Evolutionary conservation across 2,329 filamentous ascomycete species (phyloP).

Genomic region (Dendryphion nanum): DNA sequence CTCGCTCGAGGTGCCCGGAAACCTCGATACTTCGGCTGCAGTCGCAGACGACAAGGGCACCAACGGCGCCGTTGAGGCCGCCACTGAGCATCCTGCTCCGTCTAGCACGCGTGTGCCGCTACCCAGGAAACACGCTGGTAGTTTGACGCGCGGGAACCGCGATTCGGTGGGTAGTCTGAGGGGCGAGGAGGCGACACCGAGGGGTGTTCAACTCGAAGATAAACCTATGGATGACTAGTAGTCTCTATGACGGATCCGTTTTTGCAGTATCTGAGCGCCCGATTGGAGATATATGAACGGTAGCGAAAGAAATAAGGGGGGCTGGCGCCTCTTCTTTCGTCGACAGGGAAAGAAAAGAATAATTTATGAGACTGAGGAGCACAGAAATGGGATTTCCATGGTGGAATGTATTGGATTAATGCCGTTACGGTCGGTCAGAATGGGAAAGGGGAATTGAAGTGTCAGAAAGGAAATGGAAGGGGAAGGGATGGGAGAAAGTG

Average conservation of each 20-base stretch:
- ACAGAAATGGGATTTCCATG: too few relatives aligned
- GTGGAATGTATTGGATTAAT: too few relatives aligned
- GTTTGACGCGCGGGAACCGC: constrained; percentile 33
- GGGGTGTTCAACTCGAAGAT: constrained; percentile 68
- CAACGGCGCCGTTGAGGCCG: constrained; percentile 37
- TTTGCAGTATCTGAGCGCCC: too few relatives aligned
- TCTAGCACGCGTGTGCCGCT: constrained; percentile 35
- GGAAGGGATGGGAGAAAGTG: too few relatives aligned
- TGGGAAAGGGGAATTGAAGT: too few relatives aligned
- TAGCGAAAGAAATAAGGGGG: too few relatives aligned
- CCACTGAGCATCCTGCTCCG: constrained; percentile 29
- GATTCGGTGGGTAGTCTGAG: constrained; percentile 41
- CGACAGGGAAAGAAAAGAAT: too few relatives aligned
- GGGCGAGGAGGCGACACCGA: constrained; percentile 37
- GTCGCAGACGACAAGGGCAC: constrained; percentile 18
- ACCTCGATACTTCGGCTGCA: constrained; percentile 46
- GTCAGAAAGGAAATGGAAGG: too few relatives aligned
- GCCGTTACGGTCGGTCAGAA: too few relatives aligned
- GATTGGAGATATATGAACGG: too few relatives aligned
- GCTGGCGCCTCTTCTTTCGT: too few relatives aligned
- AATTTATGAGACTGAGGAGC: too few relatives aligned
- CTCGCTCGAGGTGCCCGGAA: constrained; percentile 79
- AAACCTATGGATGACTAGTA: constrained; percentile 64
- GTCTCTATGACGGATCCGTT: not conserved
- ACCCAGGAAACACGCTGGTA: constrained; percentile 34